A percentile compares a stretch with the other conserved stretches of the same genome.
Conservation (phyloP, 805 yeast genomes). For the Lachancea lanzarotensis region DNA sequence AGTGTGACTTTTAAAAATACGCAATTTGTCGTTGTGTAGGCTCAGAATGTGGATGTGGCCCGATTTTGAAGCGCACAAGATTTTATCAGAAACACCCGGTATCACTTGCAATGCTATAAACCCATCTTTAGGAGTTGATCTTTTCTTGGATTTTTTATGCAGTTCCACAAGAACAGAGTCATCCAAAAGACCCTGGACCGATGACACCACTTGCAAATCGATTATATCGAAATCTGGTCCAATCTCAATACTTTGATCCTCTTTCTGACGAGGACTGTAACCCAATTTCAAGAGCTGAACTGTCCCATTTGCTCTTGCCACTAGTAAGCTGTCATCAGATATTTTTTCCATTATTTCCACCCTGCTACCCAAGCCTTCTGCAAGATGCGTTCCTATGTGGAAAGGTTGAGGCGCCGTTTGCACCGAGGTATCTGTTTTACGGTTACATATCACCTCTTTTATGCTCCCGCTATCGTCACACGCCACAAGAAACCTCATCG, state of each 20-base stretch:
- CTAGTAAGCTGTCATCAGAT: constrained; percentile 28
- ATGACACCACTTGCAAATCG: constrained; percentile 11
- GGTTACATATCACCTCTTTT: constrained; percentile 55
- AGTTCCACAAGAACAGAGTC: constrained; percentile 18
- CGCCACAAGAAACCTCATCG: constrained; percentile 54
- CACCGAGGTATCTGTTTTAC: constrained; percentile 75
- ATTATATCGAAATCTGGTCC: constrained; percentile 18
- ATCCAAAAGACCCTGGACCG: constrained; percentile 19
- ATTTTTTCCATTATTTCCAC: constrained; percentile 35
- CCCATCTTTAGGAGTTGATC: constrained; percentile 31
- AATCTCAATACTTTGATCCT: constrained; percentile 6
- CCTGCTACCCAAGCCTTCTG: constrained; percentile 35
- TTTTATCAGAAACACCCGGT: constrained; percentile 22
- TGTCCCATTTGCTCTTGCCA: constrained; percentile 41
- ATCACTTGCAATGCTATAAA: constrained; percentile 33
- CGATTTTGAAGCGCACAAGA: constrained; percentile 33
- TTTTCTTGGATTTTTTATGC: constrained; percentile 23
- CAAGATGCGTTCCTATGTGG: constrained; percentile 40
- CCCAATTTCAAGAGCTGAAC: constrained; percentile 37
- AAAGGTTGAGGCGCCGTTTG: constrained; percentile 61
- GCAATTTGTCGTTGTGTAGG: constrained; percentile 14
- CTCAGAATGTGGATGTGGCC: constrained; percentile 30
- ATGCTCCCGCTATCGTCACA: constrained; percentile 62
- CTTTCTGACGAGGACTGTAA: constrained; percentile 15
- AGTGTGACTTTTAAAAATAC: constrained; percentile 16